Conservation (phyloP, 1,139 yeast genomes). For the Yamadazyma sp. region DNA sequence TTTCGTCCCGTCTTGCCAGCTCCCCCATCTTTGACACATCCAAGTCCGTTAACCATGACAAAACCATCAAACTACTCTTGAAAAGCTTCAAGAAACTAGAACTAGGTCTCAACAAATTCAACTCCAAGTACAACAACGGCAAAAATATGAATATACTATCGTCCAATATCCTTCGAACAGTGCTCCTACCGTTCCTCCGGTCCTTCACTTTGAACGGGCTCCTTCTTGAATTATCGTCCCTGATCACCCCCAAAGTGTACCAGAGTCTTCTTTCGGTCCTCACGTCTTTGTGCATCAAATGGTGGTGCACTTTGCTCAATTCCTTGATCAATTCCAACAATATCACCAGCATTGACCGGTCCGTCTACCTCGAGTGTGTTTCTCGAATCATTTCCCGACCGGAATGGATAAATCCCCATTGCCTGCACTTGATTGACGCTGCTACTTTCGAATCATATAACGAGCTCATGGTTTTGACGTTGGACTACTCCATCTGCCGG, state of each 20-base stretch:
- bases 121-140: conserved; percentile 38
- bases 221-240: conserved; percentile 14
- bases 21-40: background rate
- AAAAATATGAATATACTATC: conserved; percentile 53
- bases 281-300: conserved; percentile 46
- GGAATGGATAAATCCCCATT: conserved; percentile 54
- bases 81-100: conserved; percentile 47
- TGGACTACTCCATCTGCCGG: conserved; percentile 54
- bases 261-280: conserved; percentile 36
- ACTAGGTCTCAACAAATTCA: conserved; percentile 46
- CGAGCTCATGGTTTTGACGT: conserved; percentile 48
- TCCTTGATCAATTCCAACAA: conserved; percentile 33
- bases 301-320: conserved; percentile 66
- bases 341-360: conserved; percentile 46
- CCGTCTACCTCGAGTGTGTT: conserved; percentile 73
- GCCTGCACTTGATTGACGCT: conserved; percentile 18
- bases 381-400: conserved; percentile 62
- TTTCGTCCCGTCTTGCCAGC: background rate
- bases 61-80: conserved; percentile 28
- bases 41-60: conserved; percentile 16
- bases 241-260: conserved; percentile 23
- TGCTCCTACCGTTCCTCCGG: conserved; percentile 66
- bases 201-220: conserved; percentile 26
- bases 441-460: conserved; percentile 23
- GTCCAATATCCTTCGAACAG: conserved; percentile 65